phyloP scores from a whole-genome alignment of 2,329 filamentous ascomycete species.

The Paecilomyces formosus region DNA sequence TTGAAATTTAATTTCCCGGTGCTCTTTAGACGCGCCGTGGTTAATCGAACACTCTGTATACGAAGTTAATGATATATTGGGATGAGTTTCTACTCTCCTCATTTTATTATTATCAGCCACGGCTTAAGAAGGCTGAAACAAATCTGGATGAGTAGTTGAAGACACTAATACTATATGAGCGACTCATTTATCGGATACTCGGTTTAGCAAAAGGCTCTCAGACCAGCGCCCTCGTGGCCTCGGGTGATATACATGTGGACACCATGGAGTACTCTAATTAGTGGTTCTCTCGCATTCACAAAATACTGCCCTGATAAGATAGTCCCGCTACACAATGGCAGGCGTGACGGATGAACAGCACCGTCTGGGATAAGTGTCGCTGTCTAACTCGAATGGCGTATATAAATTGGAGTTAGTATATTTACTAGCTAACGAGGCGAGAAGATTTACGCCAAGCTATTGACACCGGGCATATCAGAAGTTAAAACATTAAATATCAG shows the following conservation, averaged over 20 bases:
- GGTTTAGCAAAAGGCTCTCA: not conserved
- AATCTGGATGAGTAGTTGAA: not conserved
- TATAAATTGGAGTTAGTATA: not conserved
- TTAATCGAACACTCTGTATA: not conserved
- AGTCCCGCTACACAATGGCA: no score
- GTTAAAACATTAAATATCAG: not conserved
- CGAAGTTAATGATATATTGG: not conserved
- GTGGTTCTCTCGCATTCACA: no score
- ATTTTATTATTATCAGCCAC: not conserved
- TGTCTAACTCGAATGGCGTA: not conserved
- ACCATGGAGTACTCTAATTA: no score
- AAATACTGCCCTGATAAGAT: no score
- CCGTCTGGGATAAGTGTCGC: no score
- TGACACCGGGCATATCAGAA: not conserved
- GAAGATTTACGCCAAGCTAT: not conserved
- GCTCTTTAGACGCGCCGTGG: not conserved
- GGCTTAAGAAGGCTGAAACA: not conserved
- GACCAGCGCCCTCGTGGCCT: not conserved
- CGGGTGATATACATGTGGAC: not conserved
- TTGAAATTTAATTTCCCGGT: not conserved
- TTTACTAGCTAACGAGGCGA: not conserved
- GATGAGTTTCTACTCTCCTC: not conserved
- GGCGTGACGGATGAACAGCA: no score
- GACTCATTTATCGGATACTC: no score
- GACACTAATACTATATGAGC: no score